These are phyloP conservation scores for Serpula lacrymans DNA, from an alignment of 768 basidiomycete species.

Conservation along the genomic window DNA sequence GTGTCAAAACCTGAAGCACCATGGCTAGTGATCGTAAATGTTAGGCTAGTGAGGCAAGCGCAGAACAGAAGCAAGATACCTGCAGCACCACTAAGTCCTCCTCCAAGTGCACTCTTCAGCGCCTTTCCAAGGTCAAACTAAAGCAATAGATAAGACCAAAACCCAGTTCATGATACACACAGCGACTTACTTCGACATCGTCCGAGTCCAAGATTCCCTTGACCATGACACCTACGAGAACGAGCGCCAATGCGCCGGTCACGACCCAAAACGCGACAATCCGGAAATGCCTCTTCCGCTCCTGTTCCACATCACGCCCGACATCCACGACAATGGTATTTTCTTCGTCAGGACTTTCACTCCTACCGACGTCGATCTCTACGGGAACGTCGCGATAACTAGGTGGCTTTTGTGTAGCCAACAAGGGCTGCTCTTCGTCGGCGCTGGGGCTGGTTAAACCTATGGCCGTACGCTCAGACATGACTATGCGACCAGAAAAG, in stretches of 20 bases:
- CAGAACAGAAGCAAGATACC: constrained; percentile 36
- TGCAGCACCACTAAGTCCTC: constrained; percentile 86
- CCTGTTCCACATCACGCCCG: too few relatives aligned
- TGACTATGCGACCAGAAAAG: constrained; percentile 26
- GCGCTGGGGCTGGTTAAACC: constrained; percentile 6
- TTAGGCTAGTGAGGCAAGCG: constrained; percentile 5
- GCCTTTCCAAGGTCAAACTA: constrained; percentile 82
- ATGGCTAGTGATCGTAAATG: constrained; percentile 58
- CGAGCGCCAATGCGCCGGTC: too few relatives aligned
- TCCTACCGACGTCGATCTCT: background rate
- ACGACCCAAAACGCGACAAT: constrained; percentile 32
- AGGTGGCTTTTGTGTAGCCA: constrained; percentile 13
- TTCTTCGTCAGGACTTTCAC: constrained; percentile 24
- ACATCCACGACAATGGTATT: constrained; percentile 1
- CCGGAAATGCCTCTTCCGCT: constrained; percentile 11
- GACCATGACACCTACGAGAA: constrained; percentile 53
- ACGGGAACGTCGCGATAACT: constrained; percentile 12
- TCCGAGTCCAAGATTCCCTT: constrained; percentile 70
- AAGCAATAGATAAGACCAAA: background rate
- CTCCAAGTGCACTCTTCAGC: constrained; percentile 80
- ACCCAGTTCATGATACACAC: constrained; percentile 49
- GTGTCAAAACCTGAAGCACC: constrained; percentile 87
- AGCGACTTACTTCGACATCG: constrained; percentile 55
- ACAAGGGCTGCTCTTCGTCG: constrained; percentile 20
- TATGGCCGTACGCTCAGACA: too few relatives aligned